A percentile compares a stretch with the other conserved stretches of the same genome.
These are phyloP conservation scores for Colletotrichum musicola DNA, from an alignment of 2,329 filamentous ascomycete genomes.

Conservation along the genomic window DNA sequence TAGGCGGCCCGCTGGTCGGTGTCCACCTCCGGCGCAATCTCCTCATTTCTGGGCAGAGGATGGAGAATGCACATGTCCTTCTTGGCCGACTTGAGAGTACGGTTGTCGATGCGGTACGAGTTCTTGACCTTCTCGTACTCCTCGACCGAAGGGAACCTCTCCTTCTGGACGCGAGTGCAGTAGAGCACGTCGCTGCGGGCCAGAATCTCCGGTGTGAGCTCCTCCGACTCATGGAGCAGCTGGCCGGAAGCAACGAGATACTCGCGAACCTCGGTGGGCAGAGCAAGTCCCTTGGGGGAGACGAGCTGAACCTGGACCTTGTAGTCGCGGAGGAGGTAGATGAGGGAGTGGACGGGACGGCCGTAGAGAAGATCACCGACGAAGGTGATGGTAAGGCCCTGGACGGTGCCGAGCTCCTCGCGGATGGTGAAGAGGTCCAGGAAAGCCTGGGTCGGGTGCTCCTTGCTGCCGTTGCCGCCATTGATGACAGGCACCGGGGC, in stretches of 20 bases:
- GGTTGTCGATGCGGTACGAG: conserved; percentile 90
- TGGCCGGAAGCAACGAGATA: conserved; percentile 80
- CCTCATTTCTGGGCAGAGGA: conserved; percentile 91
- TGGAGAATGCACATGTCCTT: conserved; percentile 94
- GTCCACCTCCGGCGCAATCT: conserved; percentile 96
- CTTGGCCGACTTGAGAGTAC: conserved; percentile 91
- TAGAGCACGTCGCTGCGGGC: conserved; percentile 92
- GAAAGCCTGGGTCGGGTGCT: conserved; percentile 98
- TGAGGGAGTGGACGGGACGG: conserved; percentile 93
- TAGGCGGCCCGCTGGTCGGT: conserved; percentile 97
- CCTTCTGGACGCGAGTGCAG: conserved; percentile 96
- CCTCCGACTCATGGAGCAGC: conserved; percentile 79
- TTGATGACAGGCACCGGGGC: conserved; percentile 95
- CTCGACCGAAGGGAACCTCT: conserved; percentile 85
- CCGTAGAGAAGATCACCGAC: conserved; percentile 93
- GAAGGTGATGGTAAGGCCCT: conserved; percentile 96
- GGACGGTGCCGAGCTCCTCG: conserved; percentile 95
- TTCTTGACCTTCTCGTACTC: conserved; percentile 92
- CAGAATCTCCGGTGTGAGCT: conserved; percentile 88
- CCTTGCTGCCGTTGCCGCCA: conserved; percentile 93
- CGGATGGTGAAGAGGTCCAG: conserved; percentile 98
- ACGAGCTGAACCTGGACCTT: conserved; percentile 95
- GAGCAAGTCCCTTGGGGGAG: conserved; percentile 80
- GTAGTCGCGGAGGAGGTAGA: conserved; percentile 95
- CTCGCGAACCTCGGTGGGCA: conserved; percentile 81